Percentiles rank a stretch among this genome's conserved stretches.
These are phyloP conservation scores for Nitzschia palea DNA, from an alignment of 108 stramenopile genomes.

Conservation along the genomic window DNA sequence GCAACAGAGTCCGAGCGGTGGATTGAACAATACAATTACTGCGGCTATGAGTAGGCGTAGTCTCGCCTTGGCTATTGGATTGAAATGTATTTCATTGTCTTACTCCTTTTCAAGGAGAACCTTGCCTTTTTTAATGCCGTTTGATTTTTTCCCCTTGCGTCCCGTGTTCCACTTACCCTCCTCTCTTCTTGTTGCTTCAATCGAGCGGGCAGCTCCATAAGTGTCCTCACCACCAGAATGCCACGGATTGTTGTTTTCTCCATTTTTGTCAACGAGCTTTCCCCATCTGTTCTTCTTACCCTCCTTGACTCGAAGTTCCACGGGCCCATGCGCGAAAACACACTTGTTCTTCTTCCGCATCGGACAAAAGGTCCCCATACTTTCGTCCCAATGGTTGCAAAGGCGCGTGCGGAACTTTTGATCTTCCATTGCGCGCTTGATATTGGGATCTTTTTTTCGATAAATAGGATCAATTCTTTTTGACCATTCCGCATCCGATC, in stretches of 20 bases:
- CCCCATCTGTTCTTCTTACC: conserved; percentile 91
- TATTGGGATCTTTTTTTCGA: conserved; percentile 65
- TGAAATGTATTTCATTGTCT: no score
- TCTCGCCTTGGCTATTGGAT: no score
- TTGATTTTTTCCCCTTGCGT: conserved; percentile 3
- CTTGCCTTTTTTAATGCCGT: no score
- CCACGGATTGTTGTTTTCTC: conserved; percentile 71
- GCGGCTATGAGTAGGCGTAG: no score
- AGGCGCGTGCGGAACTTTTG: conserved; percentile 92
- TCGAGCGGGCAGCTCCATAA: conserved; percentile 73
- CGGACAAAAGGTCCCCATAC: conserved; percentile 78
- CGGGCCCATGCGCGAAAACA: conserved; percentile 93
- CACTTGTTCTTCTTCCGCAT: conserved; percentile 93
- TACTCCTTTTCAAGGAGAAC: no score
- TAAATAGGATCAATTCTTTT: conserved; percentile 58
- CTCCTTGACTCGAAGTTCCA: conserved; percentile 93
- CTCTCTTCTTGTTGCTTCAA: conserved; percentile 72
- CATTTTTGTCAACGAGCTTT: conserved; percentile 80
- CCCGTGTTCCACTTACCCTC: conserved; percentile 80
- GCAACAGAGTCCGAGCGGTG: no score
- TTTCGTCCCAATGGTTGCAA: conserved; percentile 91
- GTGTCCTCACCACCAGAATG: conserved; percentile 93
- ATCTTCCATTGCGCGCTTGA: conserved; percentile 80
- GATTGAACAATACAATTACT: no score
- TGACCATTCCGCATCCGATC: conserved; percentile 84